Conservation (phyloP, 208 protist genomes). For the Leishmania guyanensis region DNA sequence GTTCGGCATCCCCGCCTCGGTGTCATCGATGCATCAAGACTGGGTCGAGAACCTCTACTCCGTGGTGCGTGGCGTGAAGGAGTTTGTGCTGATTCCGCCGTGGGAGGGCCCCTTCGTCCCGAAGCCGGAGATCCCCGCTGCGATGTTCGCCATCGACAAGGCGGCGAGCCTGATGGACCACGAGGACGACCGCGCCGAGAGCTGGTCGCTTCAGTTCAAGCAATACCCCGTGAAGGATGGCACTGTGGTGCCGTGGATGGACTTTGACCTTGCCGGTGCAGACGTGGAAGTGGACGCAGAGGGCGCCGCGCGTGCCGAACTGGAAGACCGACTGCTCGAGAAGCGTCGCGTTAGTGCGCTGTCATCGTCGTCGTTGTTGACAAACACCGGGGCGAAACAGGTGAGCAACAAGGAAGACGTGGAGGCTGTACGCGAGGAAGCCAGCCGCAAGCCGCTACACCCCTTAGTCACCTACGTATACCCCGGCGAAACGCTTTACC, state of each 20-base stretch:
- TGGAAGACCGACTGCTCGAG: constrained; percentile 37
- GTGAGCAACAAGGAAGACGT: not conserved
- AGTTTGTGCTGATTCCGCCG: constrained; percentile 87
- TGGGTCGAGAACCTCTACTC: constrained; percentile 93
- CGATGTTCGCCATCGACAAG: constrained; percentile 53
- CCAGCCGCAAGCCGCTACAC: constrained; percentile 39
- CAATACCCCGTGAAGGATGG: constrained; percentile 61
- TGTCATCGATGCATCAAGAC: constrained; percentile 92
- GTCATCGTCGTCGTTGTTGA: not conserved
- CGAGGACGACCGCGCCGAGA: constrained; percentile 16
- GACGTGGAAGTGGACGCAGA: constrained; percentile 38
- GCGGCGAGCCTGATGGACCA: constrained; percentile 19
- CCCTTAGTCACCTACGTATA: constrained; percentile 76
- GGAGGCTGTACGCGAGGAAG: constrained; percentile 21
- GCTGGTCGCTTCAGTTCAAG: constrained; percentile 41
- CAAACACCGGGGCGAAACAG: not conserved
- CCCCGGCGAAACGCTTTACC: constrained; percentile 89
- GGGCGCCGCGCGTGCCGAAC: constrained; percentile 16
- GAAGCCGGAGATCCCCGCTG: constrained; percentile 77
- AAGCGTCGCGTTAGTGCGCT: constrained; percentile 13
- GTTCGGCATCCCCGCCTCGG: constrained; percentile 80
- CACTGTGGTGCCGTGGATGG: constrained; percentile 83
- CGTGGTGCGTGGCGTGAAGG: constrained; percentile 89
- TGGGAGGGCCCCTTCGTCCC: constrained; percentile 88
- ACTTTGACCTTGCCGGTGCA: constrained; percentile 75